phyloP scores from a whole-genome alignment of 495 filamentous ascomycete genomes.

The Venustampulla echinocandica region DNA sequence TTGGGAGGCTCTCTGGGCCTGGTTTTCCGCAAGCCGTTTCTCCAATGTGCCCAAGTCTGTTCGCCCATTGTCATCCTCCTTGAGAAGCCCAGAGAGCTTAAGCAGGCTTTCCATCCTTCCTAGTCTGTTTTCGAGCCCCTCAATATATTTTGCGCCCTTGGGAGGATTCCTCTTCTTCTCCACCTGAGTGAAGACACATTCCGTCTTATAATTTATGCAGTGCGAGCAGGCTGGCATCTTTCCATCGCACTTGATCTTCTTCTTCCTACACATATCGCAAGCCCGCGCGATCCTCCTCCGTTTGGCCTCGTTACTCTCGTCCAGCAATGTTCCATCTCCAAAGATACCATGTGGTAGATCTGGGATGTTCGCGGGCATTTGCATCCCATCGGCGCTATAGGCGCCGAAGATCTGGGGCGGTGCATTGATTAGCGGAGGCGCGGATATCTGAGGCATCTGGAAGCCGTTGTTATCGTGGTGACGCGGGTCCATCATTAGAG shows the following conservation, averaged over 20 bases:
- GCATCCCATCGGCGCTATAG: slow-evolving; percentile 52
- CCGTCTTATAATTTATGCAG: slow-evolving; percentile 96
- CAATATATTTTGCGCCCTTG: slow-evolving; percentile 98
- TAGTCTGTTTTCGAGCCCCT: slow-evolving; percentile 89
- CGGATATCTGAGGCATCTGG: slow-evolving; percentile 42
- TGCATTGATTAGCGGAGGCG: slow-evolving; percentile 52
- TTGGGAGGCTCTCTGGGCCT: slow-evolving; percentile 17
- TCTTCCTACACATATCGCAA: slow-evolving; percentile 98
- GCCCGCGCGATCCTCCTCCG: slow-evolving; percentile 89
- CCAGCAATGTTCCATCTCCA: slow-evolving; percentile 45
- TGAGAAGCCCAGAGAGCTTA: slow-evolving; percentile 70
- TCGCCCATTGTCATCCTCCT: slow-evolving; percentile 75
- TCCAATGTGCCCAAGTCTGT: slow-evolving; percentile 86
- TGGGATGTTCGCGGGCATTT: slow-evolving; percentile 36
- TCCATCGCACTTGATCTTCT: slow-evolving; percentile 99
- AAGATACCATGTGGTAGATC: slow-evolving; percentile 54
- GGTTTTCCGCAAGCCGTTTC: slow-evolving; percentile 48
- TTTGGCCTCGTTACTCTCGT: slow-evolving; percentile 75
- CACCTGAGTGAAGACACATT: slow-evolving; percentile 94
- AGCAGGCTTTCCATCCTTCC: slow-evolving; percentile 89
- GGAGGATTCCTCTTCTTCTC: slow-evolving; percentile 98
- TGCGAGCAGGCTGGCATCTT: slow-evolving; percentile 93
- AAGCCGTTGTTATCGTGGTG: slow-evolving; percentile 34
- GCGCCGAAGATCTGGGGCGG: slow-evolving; percentile 64
- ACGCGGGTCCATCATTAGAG: slow-evolving; percentile 42